Evolutionary conservation across 2,329 filamentous ascomycete genomes (phyloP).

Genomic region (Cryphonectria parasitica): DNA sequence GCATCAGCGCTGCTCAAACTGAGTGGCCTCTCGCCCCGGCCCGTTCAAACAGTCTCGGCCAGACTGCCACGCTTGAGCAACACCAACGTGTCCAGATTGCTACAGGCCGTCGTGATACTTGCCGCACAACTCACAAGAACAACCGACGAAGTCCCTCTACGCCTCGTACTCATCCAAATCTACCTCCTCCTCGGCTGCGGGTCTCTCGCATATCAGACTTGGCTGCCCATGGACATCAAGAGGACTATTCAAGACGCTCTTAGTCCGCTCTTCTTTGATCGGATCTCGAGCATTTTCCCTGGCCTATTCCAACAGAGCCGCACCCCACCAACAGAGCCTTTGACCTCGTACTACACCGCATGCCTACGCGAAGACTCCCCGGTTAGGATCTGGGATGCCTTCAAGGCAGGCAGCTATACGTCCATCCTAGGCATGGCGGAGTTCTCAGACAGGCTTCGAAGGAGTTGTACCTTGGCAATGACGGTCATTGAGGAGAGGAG

Average conservation of each 20-base stretch:
- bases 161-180: conserved; percentile 55
- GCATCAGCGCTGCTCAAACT: conserved; percentile 38
- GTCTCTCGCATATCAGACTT: conserved; percentile 51
- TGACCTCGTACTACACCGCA: conserved; percentile 50
- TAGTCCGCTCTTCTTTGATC: conserved; percentile 58
- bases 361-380: conserved; percentile 46
- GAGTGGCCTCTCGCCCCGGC: conserved; percentile 32
- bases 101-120: conserved; percentile 55
- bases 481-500: conserved; percentile 56
- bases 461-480: conserved; percentile 57
- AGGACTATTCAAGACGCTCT: conserved; percentile 62
- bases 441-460: conserved; percentile 48
- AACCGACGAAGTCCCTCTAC: conserved; percentile 51
- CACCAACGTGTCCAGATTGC: conserved; percentile 40
- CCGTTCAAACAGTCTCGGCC: conserved; percentile 15
- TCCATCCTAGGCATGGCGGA: conserved; percentile 53
- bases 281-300: conserved; percentile 56
- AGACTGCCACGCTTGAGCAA: conserved; percentile 30
- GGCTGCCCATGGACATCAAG: conserved; percentile 58
- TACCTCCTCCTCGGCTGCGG: conserved; percentile 56
- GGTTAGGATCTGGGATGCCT: conserved; percentile 51
- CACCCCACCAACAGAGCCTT: conserved; percentile 44
- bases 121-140: conserved; percentile 52
- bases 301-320: conserved; percentile 43
- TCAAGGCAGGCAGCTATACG: conserved; percentile 54